Base-by-base conservation (phyloP, 2,329 filamentous ascomycete species). In the Madurella fahalii region DNA sequence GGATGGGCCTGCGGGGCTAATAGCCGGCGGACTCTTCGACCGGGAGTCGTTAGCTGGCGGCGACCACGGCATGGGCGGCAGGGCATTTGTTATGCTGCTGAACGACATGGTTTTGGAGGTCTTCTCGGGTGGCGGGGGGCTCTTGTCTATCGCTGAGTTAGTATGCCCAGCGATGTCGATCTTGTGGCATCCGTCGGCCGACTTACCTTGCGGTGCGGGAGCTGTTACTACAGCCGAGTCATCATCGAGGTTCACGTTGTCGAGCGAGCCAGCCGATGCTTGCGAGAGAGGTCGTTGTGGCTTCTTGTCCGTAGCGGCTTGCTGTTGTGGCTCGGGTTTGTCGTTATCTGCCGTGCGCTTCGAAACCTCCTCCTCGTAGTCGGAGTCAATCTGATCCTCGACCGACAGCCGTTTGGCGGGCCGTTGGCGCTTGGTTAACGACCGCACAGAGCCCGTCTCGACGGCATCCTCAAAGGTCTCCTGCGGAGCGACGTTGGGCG, bases 391-490 rank as follows among this genome's bases (percentile, higher is more conserved):
- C 48, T 61, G 66, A 39, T 61, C 60, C 25, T 60, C 65, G 40
- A 53, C 44, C 11, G 67, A 57, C 56, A 39, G 56, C 30, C 69
- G 73, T 40, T 72, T 64, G 44, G 68, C 60, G 16, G 73, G 71
- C 17, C 67, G 56, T 48, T 69, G 74, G 66, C 77, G 72, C 61
- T 76, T 77, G 39, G 80, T 84, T 58, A 90, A 72, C 25, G 86
- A 90, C 57, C 86, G 82, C 50, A 82, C 75, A 34, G 83, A 85
- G 44, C 76, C 72, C 56, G 78, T 81, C 70, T 89, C 87, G 63
- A 83, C 75, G 52, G 89, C 90, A 77, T 96, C 90, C 73, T 95
- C 90, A 66, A 95, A 95, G 15, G 81, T 82, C 65, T 92, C 86
- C 86, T 90, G 61, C 42, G 52, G 39, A 49, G 54, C 50, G 49